These are phyloP conservation scores for Eragrostis tef DNA, from an alignment of 202 grass and related monocot genomes.

Conservation along the genomic window DNA sequence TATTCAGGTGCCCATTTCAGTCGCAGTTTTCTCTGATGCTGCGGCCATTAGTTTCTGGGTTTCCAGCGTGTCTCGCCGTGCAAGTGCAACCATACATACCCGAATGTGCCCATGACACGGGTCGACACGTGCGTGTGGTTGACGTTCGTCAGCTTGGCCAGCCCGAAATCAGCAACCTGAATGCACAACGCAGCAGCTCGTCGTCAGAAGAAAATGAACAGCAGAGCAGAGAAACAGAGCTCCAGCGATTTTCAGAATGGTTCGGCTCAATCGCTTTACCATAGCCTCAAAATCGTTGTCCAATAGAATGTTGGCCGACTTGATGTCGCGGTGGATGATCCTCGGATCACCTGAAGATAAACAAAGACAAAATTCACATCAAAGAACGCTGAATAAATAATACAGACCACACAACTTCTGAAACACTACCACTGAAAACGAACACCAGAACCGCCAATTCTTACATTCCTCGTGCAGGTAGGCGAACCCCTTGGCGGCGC, in stretches of 20 bases:
- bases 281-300: conserved; percentile 76
- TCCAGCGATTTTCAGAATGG: too few species aligned
- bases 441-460: too few species aligned
- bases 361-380: not conserved
- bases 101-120: conserved; percentile 85
- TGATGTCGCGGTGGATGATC: conserved; percentile 87
- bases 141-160: conserved; percentile 69
- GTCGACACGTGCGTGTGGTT: conserved; percentile 84
- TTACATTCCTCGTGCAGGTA: conserved; percentile 71
- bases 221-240: not conserved
- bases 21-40: too few species aligned
- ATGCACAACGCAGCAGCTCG: not conserved
- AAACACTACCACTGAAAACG: not conserved
- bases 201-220: not conserved
- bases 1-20: too few species aligned
- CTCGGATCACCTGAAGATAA: conserved; percentile 50
- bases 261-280: conserved; percentile 17
- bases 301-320: conserved; percentile 71
- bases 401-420: too few species aligned
- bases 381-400: not conserved
- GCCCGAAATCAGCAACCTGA: conserved; percentile 85
- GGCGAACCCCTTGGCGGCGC: conserved; percentile 52
- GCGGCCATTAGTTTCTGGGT: too few species aligned
- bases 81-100: conserved; percentile 29
- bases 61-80: too few species aligned